Evolutionary conservation across 352 stramenopile genomes (phyloP), one percentile per base, ranked within the genome.

Genomic region (Phytophthora europaea): DNA sequence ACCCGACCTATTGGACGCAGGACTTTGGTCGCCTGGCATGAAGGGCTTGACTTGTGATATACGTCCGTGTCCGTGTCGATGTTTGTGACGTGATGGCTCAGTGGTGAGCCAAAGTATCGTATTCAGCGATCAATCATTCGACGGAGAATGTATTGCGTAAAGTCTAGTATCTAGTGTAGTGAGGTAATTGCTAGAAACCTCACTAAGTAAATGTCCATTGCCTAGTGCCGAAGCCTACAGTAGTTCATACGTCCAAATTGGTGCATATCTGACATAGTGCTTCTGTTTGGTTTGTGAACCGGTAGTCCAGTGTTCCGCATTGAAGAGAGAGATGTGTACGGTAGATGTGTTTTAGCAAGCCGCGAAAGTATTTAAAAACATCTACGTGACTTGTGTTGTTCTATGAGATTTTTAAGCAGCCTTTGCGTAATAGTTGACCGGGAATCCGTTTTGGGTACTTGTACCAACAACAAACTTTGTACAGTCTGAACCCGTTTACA

Each of bases 1-100:
- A 68, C 47, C 56, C 52, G 6, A 72, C 51, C n/a, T 82, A 82
- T 36, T 82, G 76, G 76, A 82, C 76, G 45, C 76, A 78, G 65
- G 64, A 82, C 58, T 82, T 82, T 61, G 76, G 72, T 52, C 64
- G 57, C 26, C 57, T 64, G 16, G 38, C 23, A 36, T 72, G 18
- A 70, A 70, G 48, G 12, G 53, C 36, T 40, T 67, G 58, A 20
- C 20, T 62, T 45, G 15, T 16, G 36, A 18, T 67, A 59, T 38
- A 28, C 45, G 52, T 65, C 0, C 26, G 8, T 68, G 40, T 67
- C 28, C 20, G 20, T 68, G 58, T 40, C 50, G 47, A 15, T 50
- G 58, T 59, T 48, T 48, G 53, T 70, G 40, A 58, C 43, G 54
- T 70, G 51, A 65, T 55, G 56, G 56, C 65, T 72, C 65, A 61